Base-by-base conservation (phyloP, 768 basidiomycete species). In the Pisolithus microcarpus region DNA sequence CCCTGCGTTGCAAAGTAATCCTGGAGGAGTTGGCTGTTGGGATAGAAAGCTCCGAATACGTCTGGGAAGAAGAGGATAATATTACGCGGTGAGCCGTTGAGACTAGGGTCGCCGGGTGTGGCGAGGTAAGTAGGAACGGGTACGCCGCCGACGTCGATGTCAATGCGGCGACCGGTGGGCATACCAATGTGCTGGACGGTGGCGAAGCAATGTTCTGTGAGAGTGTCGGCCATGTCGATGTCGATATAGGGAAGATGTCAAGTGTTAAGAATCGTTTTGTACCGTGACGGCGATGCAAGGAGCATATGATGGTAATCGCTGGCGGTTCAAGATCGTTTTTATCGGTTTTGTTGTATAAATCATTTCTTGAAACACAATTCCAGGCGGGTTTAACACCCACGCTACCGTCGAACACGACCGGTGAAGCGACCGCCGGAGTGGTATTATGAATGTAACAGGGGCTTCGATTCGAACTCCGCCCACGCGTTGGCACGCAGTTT, bases 1-100 rank as follows among this genome's bases (percentile, higher is more conserved):
- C 84, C 83, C 19, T 77, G 70, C 8, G 75, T 67, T 1, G 84
- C 82, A 53, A 78, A 82, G 57, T 76, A 85, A 60, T 86, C 82
- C 59, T 83, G 80, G 6, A 85, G 50, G 19, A 84, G 68, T 62
- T 81, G 70, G 46, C 73, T 75, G 61, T 84, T 85, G 53, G 76
- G 46, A 57, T 70, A 81, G 51, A 82, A 73, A 2, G 83, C 77
- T 1, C 84, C 76, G 56, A 70, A 82, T 2, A 84, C 72, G 54
- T 85, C 84, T 0, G 81, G 55, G 53, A 80, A 75, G 69, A 72
- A 84, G 19, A 85, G 61, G n/a, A 85, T 62, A 49, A 85, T 68
- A 46, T 74, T 78, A 47, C 62, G 60, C 53, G 70, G 72, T 5
- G 55, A 50, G 3, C 38, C 48, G 40, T 31, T 26, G 26, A 26